Conservation (phyloP, 768 basidiomycete species). For the Termitomyces sp. region DNA sequence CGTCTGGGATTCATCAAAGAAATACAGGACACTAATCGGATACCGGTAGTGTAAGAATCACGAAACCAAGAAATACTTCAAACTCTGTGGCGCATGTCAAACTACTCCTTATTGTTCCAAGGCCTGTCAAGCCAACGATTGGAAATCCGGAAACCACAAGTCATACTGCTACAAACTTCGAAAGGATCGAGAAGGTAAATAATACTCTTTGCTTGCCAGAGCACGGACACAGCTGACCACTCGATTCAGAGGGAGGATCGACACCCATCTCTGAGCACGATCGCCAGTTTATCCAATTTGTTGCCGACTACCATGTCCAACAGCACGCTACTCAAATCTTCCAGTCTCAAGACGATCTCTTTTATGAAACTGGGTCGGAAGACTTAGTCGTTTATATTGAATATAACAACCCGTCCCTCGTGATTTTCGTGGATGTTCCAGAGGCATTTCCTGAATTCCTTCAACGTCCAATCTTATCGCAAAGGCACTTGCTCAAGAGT, state of each 20-base stretch:
- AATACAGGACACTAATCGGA: not conserved
- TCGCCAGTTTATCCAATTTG: constrained; percentile 4
- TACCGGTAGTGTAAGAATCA: not conserved
- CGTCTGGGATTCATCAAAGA: not conserved
- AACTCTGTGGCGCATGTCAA: constrained; percentile 6
- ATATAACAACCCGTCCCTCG: not conserved
- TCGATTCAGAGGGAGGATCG: not conserved
- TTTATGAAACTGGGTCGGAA: not conserved
- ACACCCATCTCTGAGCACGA: constrained; percentile 8
- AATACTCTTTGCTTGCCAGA: not conserved
- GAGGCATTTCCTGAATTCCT: constrained; percentile 5
- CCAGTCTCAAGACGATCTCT: not conserved
- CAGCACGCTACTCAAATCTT: not conserved
- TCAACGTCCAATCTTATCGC: not conserved
- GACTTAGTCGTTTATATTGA: constrained; percentile 7
- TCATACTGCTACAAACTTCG: not conserved
- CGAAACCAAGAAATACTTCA: constrained; percentile 7
- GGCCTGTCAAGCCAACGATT: constrained; percentile 8
- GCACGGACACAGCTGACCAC: not conserved
- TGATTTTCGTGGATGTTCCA: constrained; percentile 2
- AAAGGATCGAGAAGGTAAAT: not conserved
- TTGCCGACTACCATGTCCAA: not conserved
- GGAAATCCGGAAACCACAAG: constrained; percentile 3
- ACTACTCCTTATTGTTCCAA: constrained; percentile 7
- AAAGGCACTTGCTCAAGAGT: constrained; percentile 4